Evolutionary conservation across 495 filamentous ascomycete genomes (phyloP), one percentile per base, ranked within the genome.

Genomic region (Aspergillus baeticus): DNA sequence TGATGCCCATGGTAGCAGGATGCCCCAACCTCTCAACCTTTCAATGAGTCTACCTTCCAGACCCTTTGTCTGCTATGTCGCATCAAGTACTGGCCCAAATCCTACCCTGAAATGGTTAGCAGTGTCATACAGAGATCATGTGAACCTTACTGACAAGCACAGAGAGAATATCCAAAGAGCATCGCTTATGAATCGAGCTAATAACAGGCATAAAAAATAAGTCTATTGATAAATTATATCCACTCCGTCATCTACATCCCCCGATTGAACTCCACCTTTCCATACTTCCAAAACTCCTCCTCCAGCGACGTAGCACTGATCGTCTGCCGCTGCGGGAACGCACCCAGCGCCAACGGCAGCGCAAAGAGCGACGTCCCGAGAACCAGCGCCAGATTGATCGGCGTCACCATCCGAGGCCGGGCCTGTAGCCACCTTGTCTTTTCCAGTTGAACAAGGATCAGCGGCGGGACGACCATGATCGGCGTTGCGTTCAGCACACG

Each of bases 381-480:
- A 59, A 96, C 92, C 57, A 96, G 69, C 0, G 79, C 91, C 47
- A 96, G 71, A 72, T 96, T 96, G 14, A 94, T 76, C 1, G 91
- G 91, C 49, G 89, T 62, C 3, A 86, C 85, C 70, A 87, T 77
- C 54, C 86, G 75, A 23, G 92, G 90, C 63, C 87, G 81, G 55
- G 69, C 74, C 75, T 82, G 81, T 63, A 96, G 68, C 90, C 88
- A 93, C 36, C 82, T 76, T 41, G 80, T 85, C 66, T 62, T 62
- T 54, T 65, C 72, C 60, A 75, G 50, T 45, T 91, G 92, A 60
- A 98, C 73, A 23, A 90, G 92, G 59, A 93, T 86, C 31, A 96
- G 80, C 55, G 86, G 88, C 20, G 94, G 94, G 20, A 98, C 73
- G 4, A 95, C 91, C 94, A 98, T 98, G 72, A 98, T 93, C 0